Evolutionary conservation across 176 grass and related monocot species (phyloP), one percentile per base, ranked within the genome.

Genomic region (Zoysia pacifica): DNA sequence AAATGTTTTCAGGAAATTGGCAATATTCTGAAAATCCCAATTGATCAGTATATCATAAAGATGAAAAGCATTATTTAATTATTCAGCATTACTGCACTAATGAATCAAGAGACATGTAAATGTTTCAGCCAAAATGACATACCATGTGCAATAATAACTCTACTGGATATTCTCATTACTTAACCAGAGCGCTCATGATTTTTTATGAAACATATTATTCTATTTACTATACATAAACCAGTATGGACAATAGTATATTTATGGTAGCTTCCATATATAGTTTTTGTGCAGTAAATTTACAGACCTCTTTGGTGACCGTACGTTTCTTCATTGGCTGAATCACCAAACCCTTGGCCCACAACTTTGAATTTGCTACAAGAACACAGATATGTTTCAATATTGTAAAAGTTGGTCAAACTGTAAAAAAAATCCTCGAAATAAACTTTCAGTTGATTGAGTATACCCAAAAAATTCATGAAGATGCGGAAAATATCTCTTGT

Each of bases 381-480:
- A 94, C 43, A 80, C 18, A 69, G 7, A 86, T 38, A 55, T 65
- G 68, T 0, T 67, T 84, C 72, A 78, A 44, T 68, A 89, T 78
- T 64, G 46, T 82, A 74, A 56, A 63, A 7, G 56, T 49, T 63
- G 50, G 35, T 48, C 28, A 28, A 28, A 28, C 28, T 28, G 28
- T 28, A 28, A 69, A 71, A 75, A 69, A 18, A 18, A 11, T 20
- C 54, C 18, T 20, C 35, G 35, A 73, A 58, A 59, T 46, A 36
- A 81, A 51, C 0, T 82, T 85, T 85, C 19, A 67, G 73, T 66
- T 63, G 35, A 49, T 67, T 66, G 67, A 43, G 67, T 79, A 44
- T 91, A 97, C 93, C 93, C 58, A 97, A 87, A 77, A 93, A 97
- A 43, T 87, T 97, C 72, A 97, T 84, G 13, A 77, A 40, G 0